These are phyloP conservation scores for Nemania bipapillata DNA, from an alignment of 2,329 filamentous ascomycete genomes.

Conservation along the genomic window DNA sequence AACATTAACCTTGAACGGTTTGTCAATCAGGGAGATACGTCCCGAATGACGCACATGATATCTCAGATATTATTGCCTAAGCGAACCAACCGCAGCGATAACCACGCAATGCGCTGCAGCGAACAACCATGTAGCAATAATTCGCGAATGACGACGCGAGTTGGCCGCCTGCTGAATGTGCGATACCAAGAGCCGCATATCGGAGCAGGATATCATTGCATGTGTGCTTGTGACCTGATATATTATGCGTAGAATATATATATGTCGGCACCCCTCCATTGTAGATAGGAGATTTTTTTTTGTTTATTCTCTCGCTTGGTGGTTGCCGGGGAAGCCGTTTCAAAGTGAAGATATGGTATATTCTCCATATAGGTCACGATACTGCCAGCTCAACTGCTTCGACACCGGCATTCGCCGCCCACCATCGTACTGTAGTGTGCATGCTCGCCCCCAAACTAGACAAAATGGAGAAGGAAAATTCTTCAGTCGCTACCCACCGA, in stretches of 20 bases:
- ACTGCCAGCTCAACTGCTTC: not conserved
- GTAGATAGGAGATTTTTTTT: not conserved
- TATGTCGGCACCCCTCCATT: not conserved
- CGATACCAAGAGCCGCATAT: constrained; percentile 33
- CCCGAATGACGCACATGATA: constrained; percentile 34
- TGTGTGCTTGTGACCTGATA: constrained; percentile 8
- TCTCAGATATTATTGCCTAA: constrained; percentile 27
- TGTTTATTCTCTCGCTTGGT: not conserved
- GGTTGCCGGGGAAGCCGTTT: not conserved
- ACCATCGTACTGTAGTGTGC: not conserved
- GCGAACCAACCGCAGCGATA: constrained; percentile 26
- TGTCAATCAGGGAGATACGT: constrained; percentile 7
- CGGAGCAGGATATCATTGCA: constrained; percentile 13
- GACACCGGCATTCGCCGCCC: not conserved
- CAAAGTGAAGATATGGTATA: too few relatives aligned
- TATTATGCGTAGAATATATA: not conserved
- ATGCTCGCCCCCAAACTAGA: not conserved
- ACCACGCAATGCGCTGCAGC: constrained; percentile 7
- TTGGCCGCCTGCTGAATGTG: not conserved
- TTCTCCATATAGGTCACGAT: not conserved
- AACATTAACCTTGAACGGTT: constrained; percentile 7
- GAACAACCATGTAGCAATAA: constrained; percentile 17
- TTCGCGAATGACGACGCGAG: constrained; percentile 19
- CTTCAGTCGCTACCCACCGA: not conserved
- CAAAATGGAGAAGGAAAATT: not conserved